These are phyloP conservation scores for Colletotrichum coccodes DNA, from an alignment of 2,329 filamentous ascomycete species.

Conservation along the genomic window DNA sequence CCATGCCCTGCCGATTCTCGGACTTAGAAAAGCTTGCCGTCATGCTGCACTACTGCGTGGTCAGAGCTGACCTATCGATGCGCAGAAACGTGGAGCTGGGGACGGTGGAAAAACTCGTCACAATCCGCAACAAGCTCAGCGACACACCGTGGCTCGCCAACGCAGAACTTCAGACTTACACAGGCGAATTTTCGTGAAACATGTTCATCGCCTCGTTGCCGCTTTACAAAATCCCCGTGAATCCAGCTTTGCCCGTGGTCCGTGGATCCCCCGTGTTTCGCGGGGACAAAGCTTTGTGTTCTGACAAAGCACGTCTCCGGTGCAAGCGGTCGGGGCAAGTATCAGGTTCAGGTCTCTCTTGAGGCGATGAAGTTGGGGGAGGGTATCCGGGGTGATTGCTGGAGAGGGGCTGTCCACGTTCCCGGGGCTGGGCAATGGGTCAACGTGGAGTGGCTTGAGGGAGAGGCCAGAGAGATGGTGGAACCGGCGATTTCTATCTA, in stretches of 20 bases:
- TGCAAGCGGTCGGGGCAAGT: constrained; percentile 73
- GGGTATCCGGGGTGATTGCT: constrained; percentile 59
- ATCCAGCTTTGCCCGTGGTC: constrained; percentile 53
- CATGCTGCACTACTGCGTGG: constrained; percentile 76
- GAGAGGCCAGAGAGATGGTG: not conserved
- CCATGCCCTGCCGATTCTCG: constrained; percentile 65
- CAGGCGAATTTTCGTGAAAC: constrained; percentile 67
- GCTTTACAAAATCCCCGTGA: constrained; percentile 72
- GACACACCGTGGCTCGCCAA: constrained; percentile 62
- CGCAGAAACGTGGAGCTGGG: constrained; percentile 61
- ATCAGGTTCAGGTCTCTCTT: constrained; percentile 72
- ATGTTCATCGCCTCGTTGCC: constrained; percentile 75
- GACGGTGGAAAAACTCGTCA: constrained; percentile 38
- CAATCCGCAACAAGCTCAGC: not conserved
- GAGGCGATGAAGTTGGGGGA: constrained; percentile 46
- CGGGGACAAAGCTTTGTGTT: constrained; percentile 69
- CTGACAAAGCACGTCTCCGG: constrained; percentile 72
- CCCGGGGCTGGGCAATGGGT: constrained; percentile 76
- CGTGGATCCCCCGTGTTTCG: constrained; percentile 67
- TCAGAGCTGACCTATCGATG: constrained; percentile 68
- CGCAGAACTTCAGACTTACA: constrained; percentile 69
- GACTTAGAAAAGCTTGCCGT: constrained; percentile 64
- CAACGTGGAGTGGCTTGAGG: constrained; percentile 71
- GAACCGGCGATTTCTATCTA: not conserved
- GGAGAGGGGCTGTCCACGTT: constrained; percentile 62